Percentiles rank a stretch among this genome's conserved stretches.
Conservation (phyloP, 345 rosid genomes). For the Arabis alpina region DNA sequence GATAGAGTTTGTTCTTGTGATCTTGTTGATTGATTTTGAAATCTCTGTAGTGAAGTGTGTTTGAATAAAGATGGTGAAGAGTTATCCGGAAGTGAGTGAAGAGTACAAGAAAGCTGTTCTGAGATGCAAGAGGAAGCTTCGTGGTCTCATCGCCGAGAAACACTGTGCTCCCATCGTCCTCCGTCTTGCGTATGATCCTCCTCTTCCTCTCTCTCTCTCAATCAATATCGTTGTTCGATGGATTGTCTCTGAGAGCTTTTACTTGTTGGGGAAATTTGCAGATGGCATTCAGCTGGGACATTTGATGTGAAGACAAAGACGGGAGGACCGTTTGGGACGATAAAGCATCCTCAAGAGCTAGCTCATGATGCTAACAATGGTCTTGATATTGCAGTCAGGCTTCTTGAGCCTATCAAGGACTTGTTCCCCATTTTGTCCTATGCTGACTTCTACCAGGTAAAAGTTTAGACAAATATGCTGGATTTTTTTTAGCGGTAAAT, state of each 20-base stretch:
- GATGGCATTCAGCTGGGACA: slow-evolving; percentile 98
- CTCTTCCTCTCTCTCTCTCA: too few relatives aligned
- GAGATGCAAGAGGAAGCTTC: slow-evolving; percentile 76
- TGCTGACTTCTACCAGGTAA: slow-evolving; percentile 85
- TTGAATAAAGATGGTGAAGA: slow-evolving; percentile 44
- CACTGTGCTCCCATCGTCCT: slow-evolving; percentile 88
- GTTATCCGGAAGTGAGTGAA: slow-evolving; percentile 70
- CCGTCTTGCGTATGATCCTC: slow-evolving; percentile 66
- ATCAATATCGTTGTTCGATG: background rate
- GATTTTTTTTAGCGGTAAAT: background rate
- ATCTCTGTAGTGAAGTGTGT: background rate
- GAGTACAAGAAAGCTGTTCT: slow-evolving; percentile 69
- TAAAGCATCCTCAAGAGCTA: slow-evolving; percentile 66
- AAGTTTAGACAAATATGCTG: background rate
- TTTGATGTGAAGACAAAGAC: slow-evolving; percentile 71
- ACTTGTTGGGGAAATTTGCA: slow-evolving; percentile 25
- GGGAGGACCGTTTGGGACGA: slow-evolving; percentile 94
- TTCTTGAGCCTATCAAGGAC: slow-evolving; percentile 72
- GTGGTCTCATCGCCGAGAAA: slow-evolving; percentile 82
- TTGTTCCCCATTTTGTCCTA: slow-evolving; percentile 69
- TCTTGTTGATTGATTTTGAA: background rate
- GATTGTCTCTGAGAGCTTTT: background rate
- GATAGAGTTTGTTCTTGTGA: background rate
- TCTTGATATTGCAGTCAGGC: slow-evolving; percentile 84
- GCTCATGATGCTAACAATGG: slow-evolving; percentile 84